Evolutionary conservation across 139 green algal genomes (phyloP).

Genomic region (Medakamo hakoo): DNA sequence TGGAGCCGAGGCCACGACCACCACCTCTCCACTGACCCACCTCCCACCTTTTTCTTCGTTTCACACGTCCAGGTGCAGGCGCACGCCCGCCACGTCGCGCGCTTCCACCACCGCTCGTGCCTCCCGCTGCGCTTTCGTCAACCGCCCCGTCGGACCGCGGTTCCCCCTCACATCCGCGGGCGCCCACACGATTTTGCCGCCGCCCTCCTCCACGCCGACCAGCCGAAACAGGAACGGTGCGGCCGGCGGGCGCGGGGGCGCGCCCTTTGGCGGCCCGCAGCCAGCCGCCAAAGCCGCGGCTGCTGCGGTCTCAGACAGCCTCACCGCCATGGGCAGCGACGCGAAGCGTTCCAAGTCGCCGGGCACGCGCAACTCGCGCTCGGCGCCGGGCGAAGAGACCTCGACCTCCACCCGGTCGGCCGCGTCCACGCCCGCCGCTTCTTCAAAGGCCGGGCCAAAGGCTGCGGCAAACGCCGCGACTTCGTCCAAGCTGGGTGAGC

Average conservation of each 20-base stretch:
- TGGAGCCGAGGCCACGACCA: no score
- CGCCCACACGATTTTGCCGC: constrained; percentile 21
- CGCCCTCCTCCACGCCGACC: constrained; percentile 14
- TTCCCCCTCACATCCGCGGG: constrained; percentile 49
- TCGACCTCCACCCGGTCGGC: constrained; percentile 43
- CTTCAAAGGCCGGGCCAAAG: constrained; percentile 21
- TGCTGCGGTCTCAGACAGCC: constrained; percentile 4
- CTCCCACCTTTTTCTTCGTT: background rate
- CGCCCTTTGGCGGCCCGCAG: background rate
- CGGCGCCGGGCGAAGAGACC: constrained; percentile 48
- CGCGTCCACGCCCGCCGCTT: constrained; percentile 20
- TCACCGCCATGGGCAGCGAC: constrained; percentile 38
- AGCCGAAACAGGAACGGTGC: constrained; percentile 21
- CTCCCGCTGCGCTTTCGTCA: constrained; percentile 37
- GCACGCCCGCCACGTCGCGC: constrained; percentile 17
- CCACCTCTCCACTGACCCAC: no score
- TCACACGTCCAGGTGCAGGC: constrained; percentile 53
- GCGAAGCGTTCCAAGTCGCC: constrained; percentile 31
- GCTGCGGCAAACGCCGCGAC: constrained; percentile 30
- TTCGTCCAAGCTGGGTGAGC: constrained; percentile 42
- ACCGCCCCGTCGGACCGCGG: constrained; percentile 10
- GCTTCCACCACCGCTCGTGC: constrained; percentile 20
- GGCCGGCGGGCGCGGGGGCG: background rate
- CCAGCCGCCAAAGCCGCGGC: background rate
- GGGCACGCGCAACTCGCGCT: constrained; percentile 34